A percentile compares a stretch with the other conserved stretches of the same genome.
phyloP scores from a whole-genome alignment of 192 early-diverging fungal genomes.

The Phycomyces nitens region DNA sequence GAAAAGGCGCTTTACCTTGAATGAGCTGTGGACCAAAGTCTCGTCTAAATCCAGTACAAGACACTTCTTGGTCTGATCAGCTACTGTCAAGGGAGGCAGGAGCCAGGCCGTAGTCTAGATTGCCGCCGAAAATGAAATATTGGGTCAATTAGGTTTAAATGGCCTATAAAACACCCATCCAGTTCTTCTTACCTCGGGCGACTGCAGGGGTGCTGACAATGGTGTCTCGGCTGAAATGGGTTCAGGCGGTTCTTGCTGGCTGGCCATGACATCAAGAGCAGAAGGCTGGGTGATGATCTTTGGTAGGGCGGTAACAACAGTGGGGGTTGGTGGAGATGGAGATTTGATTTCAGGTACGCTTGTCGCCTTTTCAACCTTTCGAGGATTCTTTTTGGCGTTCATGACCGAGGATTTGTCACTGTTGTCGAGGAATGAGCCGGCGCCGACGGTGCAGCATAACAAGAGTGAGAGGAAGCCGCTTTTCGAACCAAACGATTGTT shows the following conservation, averaged over 20 bases:
- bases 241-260: not conserved
- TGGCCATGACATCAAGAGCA: too few relatives aligned
- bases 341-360: not conserved
- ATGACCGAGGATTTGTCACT: conserved; percentile 10
- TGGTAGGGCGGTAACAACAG: too few relatives aligned
- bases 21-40: conserved; percentile 94
- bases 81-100: conserved; percentile 61
- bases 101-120: conserved; percentile 27
- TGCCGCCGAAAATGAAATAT: not conserved
- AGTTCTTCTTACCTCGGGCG: conserved; percentile 3
- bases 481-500: conserved; percentile 8
- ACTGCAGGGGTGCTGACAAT: not conserved
- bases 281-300: too few relatives aligned
- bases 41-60: conserved; percentile 98
- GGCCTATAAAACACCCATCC: too few relatives aligned
- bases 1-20: conserved; percentile 55
- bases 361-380: not conserved
- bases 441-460: conserved; percentile 22
- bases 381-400: not conserved
- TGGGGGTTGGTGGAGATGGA: not conserved
- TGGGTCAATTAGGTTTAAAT: too few relatives aligned
- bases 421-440: conserved; percentile 14
- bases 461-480: conserved; percentile 21
- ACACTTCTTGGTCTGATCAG: conserved; percentile 76
- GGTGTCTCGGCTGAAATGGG: not conserved